Evolutionary conservation across 31 red algal genomes (phyloP).

Genomic region (Odonthalia washingtoniensis): DNA sequence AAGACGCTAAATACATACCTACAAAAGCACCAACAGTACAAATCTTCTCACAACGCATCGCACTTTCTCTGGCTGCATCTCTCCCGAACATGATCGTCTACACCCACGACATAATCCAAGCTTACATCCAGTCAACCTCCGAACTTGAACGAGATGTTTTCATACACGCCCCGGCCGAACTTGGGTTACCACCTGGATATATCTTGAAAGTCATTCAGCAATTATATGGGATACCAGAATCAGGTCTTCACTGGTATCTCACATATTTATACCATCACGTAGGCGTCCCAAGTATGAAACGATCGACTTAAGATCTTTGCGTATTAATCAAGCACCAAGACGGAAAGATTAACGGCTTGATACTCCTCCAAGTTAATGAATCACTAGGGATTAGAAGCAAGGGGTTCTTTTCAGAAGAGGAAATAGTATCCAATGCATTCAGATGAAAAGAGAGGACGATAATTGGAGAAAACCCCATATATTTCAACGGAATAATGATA

Average conservation of each 20-base stretch:
- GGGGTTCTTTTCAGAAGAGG: no score
- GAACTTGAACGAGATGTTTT: no score
- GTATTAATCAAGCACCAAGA: no score
- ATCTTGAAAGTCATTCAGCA: background rate
- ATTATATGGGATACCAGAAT: conserved; percentile 19
- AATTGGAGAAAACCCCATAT: no score
- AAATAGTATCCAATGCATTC: no score
- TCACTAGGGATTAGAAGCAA: no score
- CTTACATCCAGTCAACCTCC: conserved; percentile 11
- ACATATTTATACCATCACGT: conserved; percentile 17
- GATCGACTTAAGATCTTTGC: no score
- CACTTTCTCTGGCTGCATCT: background rate
- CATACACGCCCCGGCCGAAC: conserved; percentile 6
- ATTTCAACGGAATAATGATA: no score
- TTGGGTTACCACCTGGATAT: background rate
- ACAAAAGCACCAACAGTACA: conserved; percentile 6
- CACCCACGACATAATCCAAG: conserved; percentile 21
- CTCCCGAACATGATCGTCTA: conserved; percentile 9
- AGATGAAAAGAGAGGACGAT: no score
- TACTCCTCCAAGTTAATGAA: no score
- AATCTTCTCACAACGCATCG: background rate
- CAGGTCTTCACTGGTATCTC: conserved; percentile 15
- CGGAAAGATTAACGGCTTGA: no score
- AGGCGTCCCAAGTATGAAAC: conserved; percentile 8
- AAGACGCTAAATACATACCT: background rate